Evolutionary conservation across 2,329 filamentous ascomycete species (phyloP).

Genomic region (Arthrobotrys iridis): DNA sequence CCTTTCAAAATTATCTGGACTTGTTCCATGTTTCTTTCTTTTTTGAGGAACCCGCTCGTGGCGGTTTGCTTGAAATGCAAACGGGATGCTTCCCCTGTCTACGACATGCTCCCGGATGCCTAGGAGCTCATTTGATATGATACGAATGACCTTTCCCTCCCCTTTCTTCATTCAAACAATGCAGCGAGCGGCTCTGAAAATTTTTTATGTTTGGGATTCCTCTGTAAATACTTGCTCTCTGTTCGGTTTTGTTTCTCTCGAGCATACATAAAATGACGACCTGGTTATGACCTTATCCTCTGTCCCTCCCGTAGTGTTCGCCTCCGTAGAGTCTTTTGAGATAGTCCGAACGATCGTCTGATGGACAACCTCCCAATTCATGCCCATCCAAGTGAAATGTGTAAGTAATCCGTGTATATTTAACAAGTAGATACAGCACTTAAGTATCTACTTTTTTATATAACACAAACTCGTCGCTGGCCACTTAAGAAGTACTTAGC

Average conservation of each 20-base stretch:
- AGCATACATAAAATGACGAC: constrained; percentile 20
- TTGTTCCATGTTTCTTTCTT: constrained; percentile 2
- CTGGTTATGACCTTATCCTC: constrained; percentile 16
- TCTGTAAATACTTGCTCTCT: constrained; percentile 9
- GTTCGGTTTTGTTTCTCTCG: background rate
- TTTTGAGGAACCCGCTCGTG: background rate
- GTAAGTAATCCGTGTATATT: no score
- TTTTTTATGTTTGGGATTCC: background rate
- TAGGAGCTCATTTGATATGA: constrained; percentile 49
- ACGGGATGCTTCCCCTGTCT: background rate
- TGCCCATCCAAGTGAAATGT: no score
- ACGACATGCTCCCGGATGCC: background rate
- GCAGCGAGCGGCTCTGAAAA: constrained; percentile 5
- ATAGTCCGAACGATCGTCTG: no score
- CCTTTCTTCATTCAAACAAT: background rate
- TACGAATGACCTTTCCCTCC: constrained; percentile 17
- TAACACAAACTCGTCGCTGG: no score
- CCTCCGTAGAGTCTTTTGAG: no score
- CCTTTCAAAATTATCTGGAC: background rate
- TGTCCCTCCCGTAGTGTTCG: no score
- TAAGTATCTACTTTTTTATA: no score
- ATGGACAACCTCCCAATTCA: no score
- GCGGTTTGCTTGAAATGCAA: constrained; percentile 2
- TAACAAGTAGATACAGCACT: no score
- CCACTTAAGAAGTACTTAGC: no score